Evolutionary conservation across 306 rosid genomes (phyloP).

Genomic region (Luffa acutangula): DNA sequence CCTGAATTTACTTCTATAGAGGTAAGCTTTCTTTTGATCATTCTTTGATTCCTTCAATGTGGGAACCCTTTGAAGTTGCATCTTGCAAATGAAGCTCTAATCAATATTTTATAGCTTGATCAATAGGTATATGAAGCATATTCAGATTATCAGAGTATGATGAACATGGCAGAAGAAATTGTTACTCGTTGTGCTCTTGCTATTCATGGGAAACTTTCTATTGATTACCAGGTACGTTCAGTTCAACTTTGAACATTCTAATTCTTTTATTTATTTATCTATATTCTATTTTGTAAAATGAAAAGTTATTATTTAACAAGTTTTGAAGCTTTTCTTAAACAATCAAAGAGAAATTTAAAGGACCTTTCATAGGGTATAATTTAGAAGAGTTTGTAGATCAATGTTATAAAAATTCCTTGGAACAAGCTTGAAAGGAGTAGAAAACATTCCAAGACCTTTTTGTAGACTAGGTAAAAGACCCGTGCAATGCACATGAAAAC

Average conservation of each 20-base stretch:
- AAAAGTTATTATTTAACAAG: neutral
- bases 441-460: neutral
- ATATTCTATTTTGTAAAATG: neutral
- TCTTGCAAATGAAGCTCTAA: slow-evolving; percentile 24
- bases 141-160: slow-evolving; percentile 97
- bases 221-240: slow-evolving; percentile 75
- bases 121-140: slow-evolving; percentile 93
- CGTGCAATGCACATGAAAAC: too few relatives aligned
- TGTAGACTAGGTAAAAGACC: neutral
- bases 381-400: neutral
- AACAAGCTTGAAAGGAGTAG: neutral
- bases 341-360: neutral
- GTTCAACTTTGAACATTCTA: neutral
- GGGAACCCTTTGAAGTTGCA: neutral
- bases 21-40: slow-evolving; percentile 34
- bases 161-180: slow-evolving; percentile 86
- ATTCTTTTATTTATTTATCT: too few relatives aligned
- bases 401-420: neutral
- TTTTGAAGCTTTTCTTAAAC: neutral
- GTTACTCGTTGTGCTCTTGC: slow-evolving; percentile 82
- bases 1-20: slow-evolving; percentile 97
- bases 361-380: neutral
- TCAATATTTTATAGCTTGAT: slow-evolving; percentile 36
- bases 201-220: slow-evolving; percentile 70
- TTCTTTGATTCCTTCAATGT: slow-evolving; percentile 13